Conservation (phyloP, 1,284 basidiomycete genomes). For the Laetiporus sulphureus region DNA sequence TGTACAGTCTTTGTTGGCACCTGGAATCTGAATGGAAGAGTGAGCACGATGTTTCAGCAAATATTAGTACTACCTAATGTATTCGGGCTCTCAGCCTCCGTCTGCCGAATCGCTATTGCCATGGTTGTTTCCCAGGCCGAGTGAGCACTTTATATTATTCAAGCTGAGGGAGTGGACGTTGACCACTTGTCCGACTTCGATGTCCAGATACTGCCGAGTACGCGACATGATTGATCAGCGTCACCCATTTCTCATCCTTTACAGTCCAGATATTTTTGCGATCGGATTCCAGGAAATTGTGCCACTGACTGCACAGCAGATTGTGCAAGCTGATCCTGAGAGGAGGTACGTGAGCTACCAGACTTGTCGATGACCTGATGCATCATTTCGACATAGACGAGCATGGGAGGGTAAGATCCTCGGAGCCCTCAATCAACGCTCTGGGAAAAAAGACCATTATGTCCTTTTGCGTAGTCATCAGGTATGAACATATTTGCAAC, state of each 20-base stretch:
- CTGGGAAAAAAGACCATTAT: constrained; percentile 68
- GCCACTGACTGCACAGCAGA: constrained; percentile 93
- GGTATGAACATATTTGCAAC: constrained; percentile 29
- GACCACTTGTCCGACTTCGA: no score
- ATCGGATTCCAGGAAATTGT: constrained; percentile 98
- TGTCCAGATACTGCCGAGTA: constrained; percentile 56
- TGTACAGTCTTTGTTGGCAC: constrained; percentile 84
- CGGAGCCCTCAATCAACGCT: constrained; percentile 68
- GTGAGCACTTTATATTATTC: constrained; percentile 52
- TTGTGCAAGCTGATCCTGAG: constrained; percentile 93
- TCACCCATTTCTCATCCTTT: neutral
- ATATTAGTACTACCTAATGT: neutral
- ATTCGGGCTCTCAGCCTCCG: constrained; percentile 32
- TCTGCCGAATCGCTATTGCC: constrained; percentile 81
- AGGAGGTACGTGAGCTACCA: constrained; percentile 51
- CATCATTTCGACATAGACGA: constrained; percentile 39
- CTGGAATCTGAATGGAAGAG: constrained; percentile 93
- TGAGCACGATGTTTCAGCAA: constrained; percentile 27
- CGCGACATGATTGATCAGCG: constrained; percentile 16
- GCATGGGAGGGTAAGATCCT: constrained; percentile 85
- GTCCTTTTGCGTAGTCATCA: constrained; percentile 90
- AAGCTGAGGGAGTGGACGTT: no score
- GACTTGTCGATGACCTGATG: neutral
- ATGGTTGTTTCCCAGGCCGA: constrained; percentile 83
- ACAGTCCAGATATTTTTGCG: constrained; percentile 85